A percentile compares a stretch with the other conserved stretches of the same genome.
These are phyloP conservation scores for Arabidopsis arenosa DNA, from an alignment of 345 rosid species.

Conservation along the genomic window DNA sequence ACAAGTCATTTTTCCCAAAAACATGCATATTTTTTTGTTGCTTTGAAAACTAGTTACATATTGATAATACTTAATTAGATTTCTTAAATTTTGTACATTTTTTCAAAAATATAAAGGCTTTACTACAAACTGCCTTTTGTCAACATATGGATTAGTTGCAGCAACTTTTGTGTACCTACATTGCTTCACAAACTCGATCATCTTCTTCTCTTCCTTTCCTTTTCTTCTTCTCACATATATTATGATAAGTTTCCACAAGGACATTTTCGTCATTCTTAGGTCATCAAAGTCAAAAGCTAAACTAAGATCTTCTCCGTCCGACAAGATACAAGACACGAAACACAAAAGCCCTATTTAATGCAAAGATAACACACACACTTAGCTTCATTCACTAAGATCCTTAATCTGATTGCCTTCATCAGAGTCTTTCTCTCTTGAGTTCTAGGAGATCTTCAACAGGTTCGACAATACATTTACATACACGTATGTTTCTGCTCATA, in stretches of 20 bases:
- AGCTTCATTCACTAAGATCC: slow-evolving; percentile 31
- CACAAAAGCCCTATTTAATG: slow-evolving; percentile 39
- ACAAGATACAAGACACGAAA: slow-evolving; percentile 35
- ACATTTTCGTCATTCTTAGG: slow-evolving; percentile 1
- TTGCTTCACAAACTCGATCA: slow-evolving; percentile 46
- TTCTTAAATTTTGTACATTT: background rate
- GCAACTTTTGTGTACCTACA: slow-evolving; percentile 47
- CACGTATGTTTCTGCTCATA: slow-evolving; percentile 10
- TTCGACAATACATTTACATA: slow-evolving; percentile 5
- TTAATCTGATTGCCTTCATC: slow-evolving; percentile 14
- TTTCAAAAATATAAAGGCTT: background rate
- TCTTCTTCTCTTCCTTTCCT: slow-evolving; percentile 40
- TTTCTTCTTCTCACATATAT: slow-evolving; percentile 23
- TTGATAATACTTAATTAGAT: background rate
- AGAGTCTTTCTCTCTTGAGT: slow-evolving; percentile 18
- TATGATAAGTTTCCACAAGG: slow-evolving; percentile 35
- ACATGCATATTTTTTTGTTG: background rate
- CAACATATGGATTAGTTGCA: slow-evolving; percentile 52
- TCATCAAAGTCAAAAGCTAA: slow-evolving; percentile 41
- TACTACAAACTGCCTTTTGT: slow-evolving; percentile 35
- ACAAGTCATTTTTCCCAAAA: background rate
- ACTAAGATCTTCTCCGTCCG: slow-evolving; percentile 45
- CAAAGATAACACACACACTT: slow-evolving; percentile 19
- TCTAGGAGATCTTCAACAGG: slow-evolving; percentile 40
- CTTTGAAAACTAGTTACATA: slow-evolving; percentile 4